phyloP scores from a whole-genome alignment of 2,329 filamentous ascomycete genomes.

The Exophiala bonariae region DNA sequence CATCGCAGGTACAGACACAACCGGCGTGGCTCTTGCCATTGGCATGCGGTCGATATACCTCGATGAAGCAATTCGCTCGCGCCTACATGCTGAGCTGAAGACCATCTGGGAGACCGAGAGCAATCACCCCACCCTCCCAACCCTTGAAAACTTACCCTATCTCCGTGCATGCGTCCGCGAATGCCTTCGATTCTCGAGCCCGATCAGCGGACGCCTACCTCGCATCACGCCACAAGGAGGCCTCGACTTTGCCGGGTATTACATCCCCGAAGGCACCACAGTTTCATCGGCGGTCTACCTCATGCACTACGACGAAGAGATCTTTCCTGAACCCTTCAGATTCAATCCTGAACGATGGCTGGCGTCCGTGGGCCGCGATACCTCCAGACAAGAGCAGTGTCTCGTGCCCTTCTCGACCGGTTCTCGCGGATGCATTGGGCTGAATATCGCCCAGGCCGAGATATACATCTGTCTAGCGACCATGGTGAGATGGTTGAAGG shows the following conservation, averaged over 20 bases:
- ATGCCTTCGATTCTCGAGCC: neutral
- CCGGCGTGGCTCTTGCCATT: constrained; percentile 49
- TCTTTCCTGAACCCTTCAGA: constrained; percentile 28
- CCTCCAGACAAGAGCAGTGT: constrained; percentile 15
- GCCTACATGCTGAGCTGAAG: neutral
- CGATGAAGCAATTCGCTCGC: constrained; percentile 37
- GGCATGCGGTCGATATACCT: constrained; percentile 46
- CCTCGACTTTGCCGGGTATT: constrained; percentile 32
- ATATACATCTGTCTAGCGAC: constrained; percentile 23
- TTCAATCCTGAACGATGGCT: constrained; percentile 33
- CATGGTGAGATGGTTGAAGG: constrained; percentile 17
- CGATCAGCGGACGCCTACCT: neutral
- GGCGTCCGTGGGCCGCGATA: neutral
- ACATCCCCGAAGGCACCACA: constrained; percentile 36
- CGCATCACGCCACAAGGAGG: constrained; percentile 3
- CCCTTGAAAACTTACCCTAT: constrained; percentile 38
- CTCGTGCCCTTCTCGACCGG: constrained; percentile 21
- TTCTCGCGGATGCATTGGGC: constrained; percentile 22
- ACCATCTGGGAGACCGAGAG: too few species aligned
- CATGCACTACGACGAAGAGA: constrained; percentile 31
- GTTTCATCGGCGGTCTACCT: constrained; percentile 41
- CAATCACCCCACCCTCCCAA: neutral
- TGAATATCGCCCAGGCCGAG: constrained; percentile 25
- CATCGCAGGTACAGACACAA: constrained; percentile 55
- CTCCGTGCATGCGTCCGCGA: constrained; percentile 40